These are phyloP conservation scores for Dactylellina cionopaga DNA, from an alignment of 2,329 filamentous ascomycete genomes.

Conservation along the genomic window DNA sequence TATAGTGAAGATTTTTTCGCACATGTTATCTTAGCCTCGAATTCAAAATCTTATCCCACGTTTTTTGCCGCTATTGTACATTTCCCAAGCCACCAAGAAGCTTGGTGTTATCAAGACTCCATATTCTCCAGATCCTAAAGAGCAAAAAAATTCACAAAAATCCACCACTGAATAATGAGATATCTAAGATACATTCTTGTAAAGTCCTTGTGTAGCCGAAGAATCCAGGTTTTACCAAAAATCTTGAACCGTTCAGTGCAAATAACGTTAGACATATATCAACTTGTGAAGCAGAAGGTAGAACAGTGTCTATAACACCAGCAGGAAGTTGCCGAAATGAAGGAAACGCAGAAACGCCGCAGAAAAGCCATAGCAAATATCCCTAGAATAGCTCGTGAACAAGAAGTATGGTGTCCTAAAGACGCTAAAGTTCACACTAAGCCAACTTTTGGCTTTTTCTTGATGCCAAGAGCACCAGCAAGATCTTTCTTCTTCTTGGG, in stretches of 20 bases:
- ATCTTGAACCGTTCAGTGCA: neutral
- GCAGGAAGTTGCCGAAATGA: neutral
- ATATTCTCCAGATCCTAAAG: too few relatives aligned
- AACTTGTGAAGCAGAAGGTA: constrained; percentile 4
- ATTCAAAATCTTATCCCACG: too few relatives aligned
- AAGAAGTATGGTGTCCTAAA: constrained; percentile 22
- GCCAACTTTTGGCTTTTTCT: constrained; percentile 74
- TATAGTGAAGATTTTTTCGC: too few relatives aligned
- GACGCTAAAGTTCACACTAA: constrained; percentile 62
- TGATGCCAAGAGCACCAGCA: constrained; percentile 79
- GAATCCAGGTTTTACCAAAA: neutral
- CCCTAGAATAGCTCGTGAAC: neutral
- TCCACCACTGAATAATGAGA: too few relatives aligned
- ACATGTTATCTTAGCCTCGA: too few relatives aligned
- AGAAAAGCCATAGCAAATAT: neutral
- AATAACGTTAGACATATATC: neutral
- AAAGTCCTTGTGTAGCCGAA: neutral
- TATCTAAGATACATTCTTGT: too few relatives aligned
- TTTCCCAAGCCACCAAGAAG: too few relatives aligned
- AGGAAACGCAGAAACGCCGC: neutral
- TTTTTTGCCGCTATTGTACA: too few relatives aligned
- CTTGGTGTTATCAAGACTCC: too few relatives aligned
- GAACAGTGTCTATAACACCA: neutral
- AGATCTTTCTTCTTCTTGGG: constrained; percentile 90
- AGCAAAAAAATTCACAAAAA: too few relatives aligned